Evolutionary conservation across 1,284 basidiomycete species (phyloP), one percentile per base, ranked within the genome.

Genomic region (Cryptococcus jaspeensis): DNA sequence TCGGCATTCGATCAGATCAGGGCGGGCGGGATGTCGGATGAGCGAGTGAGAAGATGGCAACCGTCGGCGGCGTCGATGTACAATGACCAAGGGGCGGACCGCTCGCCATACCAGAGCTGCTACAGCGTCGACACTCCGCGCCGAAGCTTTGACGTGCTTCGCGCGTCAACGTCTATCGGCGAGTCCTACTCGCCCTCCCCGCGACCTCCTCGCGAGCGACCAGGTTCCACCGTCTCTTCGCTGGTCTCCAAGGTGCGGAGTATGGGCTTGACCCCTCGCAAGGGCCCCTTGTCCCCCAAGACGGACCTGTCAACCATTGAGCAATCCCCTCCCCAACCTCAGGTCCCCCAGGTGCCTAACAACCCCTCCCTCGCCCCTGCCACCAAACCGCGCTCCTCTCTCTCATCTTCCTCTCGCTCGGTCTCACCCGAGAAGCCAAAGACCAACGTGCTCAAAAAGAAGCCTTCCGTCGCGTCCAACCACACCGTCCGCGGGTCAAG

Each of bases 401-500:
- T 53, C 35, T 7, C 28, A n/a, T 4, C 20, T 37, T 25, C 49
- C 22, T 40, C 23, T 32, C 35, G 18, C 38, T 52, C 51, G 12
- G 20, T 39, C 38, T 55, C 61, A 5, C 61, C 53, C 12, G 46
- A 56, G 35, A 47, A 50, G 39, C 58, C 56, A 15, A 13, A 28
- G 13, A 48, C 53, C 8, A 63, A 60, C 36, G 37, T 56, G 15
- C 52, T 68, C 11, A 60, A 56, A 22, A 67, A 71, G 53, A 71
- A 69, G 44, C 53, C 62, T 8, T 63, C 60, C 2, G 53, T 58
- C 1, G 52, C 61, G 2, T 69, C 67, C 15, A 67, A 59, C 3
- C 54, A 67, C 36, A 71, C 69, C 6, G 59, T 71, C 23, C 53
- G 58, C 15, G 69, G 61, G 12, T 55, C 55, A 44, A 22, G 48